Evolutionary conservation across 495 filamentous ascomycete species (phyloP).

Genomic region (Lasiosphaeris hirsuta): DNA sequence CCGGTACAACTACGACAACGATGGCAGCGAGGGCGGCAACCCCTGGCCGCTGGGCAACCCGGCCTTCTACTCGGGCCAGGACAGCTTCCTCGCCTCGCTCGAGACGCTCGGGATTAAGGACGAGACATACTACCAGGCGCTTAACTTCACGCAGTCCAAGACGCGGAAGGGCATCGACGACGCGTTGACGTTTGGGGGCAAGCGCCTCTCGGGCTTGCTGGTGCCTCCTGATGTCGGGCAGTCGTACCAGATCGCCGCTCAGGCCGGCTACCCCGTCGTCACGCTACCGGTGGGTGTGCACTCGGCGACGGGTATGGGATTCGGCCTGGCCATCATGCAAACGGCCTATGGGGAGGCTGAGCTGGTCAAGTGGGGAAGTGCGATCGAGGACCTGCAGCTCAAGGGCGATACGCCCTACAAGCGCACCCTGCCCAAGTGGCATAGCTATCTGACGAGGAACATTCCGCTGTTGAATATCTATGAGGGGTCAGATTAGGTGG

Average conservation of each 20-base stretch:
- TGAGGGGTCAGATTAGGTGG: conserved; percentile 17
- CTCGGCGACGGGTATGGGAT: conserved; percentile 60
- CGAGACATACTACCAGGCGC: conserved; percentile 61
- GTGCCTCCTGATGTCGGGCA: conserved; percentile 66
- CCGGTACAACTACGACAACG: conserved; percentile 63
- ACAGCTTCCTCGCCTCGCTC: conserved; percentile 60
- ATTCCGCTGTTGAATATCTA: conserved; percentile 22
- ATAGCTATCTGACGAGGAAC: conserved; percentile 17
- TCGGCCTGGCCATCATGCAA: conserved; percentile 62
- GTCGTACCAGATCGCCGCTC: conserved; percentile 51
- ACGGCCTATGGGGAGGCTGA: conserved; percentile 62
- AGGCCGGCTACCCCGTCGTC: conserved; percentile 67
- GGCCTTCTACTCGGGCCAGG: conserved; percentile 68
- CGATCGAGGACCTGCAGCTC: conserved; percentile 58
- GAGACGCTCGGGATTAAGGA: conserved; percentile 59
- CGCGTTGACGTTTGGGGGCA: conserved; percentile 50
- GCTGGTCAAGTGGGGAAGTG: conserved; percentile 62
- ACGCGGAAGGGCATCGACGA: conserved; percentile 66
- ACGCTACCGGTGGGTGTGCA: conserved; percentile 61
- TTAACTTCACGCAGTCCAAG: conserved; percentile 55
- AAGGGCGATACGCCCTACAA: conserved; percentile 12
- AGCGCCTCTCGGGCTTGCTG: conserved; percentile 56
- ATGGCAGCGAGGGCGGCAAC: conserved; percentile 65
- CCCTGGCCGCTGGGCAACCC: conserved; percentile 52
- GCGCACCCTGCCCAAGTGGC: conserved; percentile 23